A percentile compares a stretch with the other conserved stretches of the same genome.
Conservation (phyloP, 352 stramenopile species). For the Globisporangium heterothallicum region DNA sequence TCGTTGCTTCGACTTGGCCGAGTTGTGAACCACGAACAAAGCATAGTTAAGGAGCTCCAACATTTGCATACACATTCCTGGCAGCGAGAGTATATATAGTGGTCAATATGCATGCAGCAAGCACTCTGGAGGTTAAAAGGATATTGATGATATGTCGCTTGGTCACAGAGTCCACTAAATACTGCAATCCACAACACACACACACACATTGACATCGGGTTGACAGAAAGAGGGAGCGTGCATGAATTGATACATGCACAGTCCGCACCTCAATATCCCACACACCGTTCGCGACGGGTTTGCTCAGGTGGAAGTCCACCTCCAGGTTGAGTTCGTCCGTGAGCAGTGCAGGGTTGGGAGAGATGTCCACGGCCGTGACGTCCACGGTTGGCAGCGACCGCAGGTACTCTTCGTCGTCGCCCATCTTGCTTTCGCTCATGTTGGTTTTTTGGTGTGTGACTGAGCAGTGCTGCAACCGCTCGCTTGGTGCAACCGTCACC, state of each 20-base stretch:
- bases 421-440: conserved; percentile 78
- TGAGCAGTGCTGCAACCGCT: neutral
- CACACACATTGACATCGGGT: neutral
- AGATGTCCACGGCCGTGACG: conserved; percentile 74
- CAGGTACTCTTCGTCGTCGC: conserved; percentile 37
- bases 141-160: conserved; percentile 88
- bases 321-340: conserved; percentile 75
- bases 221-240: neutral
- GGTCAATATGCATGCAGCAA: neutral
- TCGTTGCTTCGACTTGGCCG: conserved; percentile 48
- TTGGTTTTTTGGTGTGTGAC: neutral
- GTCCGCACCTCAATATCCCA: conserved; percentile 72
- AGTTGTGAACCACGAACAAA: conserved; percentile 39
- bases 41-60: conserved; percentile 25
- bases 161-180: conserved; percentile 78
- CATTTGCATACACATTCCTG: neutral
- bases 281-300: conserved; percentile 50
- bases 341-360: conserved; percentile 72
- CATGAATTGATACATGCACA: conserved; percentile 1
- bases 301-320: conserved; percentile 71
- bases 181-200: conserved; percentile 31
- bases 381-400: conserved; percentile 48
- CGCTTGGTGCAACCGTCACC: neutral
- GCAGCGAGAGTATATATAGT: too few species aligned
- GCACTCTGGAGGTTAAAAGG: conserved; percentile 21